Conservation (phyloP, 2,329 filamentous ascomycete species). For the Colletotrichum tropicale region DNA sequence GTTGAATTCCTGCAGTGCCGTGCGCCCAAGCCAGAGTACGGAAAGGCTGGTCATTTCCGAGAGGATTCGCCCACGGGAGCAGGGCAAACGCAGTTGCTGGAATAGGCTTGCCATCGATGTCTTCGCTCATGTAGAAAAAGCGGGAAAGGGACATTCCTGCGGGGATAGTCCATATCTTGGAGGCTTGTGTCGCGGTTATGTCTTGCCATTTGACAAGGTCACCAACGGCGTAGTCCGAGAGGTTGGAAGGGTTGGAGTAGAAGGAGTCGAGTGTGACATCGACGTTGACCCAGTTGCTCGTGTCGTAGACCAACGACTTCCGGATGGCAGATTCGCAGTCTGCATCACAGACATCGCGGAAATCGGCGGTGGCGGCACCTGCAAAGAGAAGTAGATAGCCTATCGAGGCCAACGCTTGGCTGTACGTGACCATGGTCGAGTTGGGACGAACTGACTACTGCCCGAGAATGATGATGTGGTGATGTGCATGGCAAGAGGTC, state of each 20-base stretch:
- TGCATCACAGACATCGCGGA: constrained; percentile 17
- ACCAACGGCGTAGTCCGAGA: constrained; percentile 11
- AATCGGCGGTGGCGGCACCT: rapidly evolving
- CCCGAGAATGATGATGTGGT: rapidly evolving
- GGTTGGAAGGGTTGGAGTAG: constrained; percentile 17
- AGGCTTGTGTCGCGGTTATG: neutral
- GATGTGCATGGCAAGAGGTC: rapidly evolving
- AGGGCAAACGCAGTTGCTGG: constrained; percentile 21
- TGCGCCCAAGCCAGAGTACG: constrained; percentile 27
- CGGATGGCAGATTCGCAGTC: neutral
- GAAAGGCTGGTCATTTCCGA: neutral
- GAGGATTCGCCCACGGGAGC: constrained; percentile 6
- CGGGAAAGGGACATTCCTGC: neutral
- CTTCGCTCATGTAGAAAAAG: constrained; percentile 19
- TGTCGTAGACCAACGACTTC: neutral
- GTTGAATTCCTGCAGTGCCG: constrained; percentile 24
- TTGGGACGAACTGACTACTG: neutral
- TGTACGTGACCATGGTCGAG: rapidly evolving
- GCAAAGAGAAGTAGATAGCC: neutral
- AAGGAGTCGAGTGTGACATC: constrained; percentile 11
- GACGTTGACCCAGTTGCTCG: neutral
- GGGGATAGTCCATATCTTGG: constrained; percentile 15
- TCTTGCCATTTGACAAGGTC: constrained; percentile 23
- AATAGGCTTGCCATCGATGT: neutral
- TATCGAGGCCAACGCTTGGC: neutral